Base-by-base conservation (phyloP, 192 early-diverging fungal species). In the Spizellomyces punctatus region DNA sequence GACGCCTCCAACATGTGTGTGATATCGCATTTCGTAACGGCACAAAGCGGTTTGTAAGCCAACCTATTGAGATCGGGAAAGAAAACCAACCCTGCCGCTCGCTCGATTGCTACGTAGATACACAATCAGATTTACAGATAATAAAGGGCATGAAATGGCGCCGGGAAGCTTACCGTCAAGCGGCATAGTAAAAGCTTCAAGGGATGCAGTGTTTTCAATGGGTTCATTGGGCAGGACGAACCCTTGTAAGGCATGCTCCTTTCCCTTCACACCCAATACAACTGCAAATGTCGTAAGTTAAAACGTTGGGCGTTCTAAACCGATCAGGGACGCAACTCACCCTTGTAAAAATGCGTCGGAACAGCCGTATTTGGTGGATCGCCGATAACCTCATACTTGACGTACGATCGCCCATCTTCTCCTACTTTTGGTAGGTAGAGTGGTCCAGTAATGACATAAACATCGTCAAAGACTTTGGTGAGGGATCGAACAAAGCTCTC, bases 311-410 rank as follows among this genome's bases (percentile, higher is more conserved):
- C 6, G 7, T 17, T 22, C 16, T 22, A 27, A 44, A 69, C 4
- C 17, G 43, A 47, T 47, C 64, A 65, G 27, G 12, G 44, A 36
- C 55, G 49, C 6, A 27, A 27, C 60, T 4, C 19, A 79, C 73
- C 77, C 81, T 98, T 98, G 82, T 87, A 98, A 77, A 95, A 96
- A 66, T 96, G 94, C 5, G 94, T 96, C 6, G 96, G 95, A 3
- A 98, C 96, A 8, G 90, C 90, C 50, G 92, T 86, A 63, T 93
- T 93, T 22, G 94, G 93, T 36, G 92, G 90, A 60, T 85, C 81
- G 0, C 96, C 95, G 62, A 98, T 92, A 22, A 96, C 89, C 81
- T 98, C 88, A 70, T 94, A 94, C 47, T 87, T 91, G 10, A 96
- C 88, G 54, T 91, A 89, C 17, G 41, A 69, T 50, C 75, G 79